Base-by-base conservation (phyloP, 2,329 filamentous ascomycete species). In the Diaporthe humulicola region DNA sequence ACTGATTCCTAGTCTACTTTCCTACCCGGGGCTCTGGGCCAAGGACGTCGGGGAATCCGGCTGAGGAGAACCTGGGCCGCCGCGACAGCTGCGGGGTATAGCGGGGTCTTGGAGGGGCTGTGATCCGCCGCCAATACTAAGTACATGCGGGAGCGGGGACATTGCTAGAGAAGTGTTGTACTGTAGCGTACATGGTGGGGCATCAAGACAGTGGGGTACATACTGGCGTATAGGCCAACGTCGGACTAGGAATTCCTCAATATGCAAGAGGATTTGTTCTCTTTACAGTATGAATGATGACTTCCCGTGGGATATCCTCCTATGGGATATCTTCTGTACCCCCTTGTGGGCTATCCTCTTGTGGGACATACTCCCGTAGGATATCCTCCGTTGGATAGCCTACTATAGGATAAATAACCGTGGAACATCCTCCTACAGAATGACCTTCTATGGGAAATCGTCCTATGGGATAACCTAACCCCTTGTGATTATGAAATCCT, bases 1-100 rank as follows among this genome's bases (percentile, higher is more conserved):
- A 38, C 45, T 52, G 64, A n/a, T 33, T 64, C 40, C 40, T 64
- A 33, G 60, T 22, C 40, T 48, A 3, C n/a, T 10, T 40, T 69
- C n/a, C 48, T 28, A 40, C 48, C 64, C 64, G 64, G 48, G 48
- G 48, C 64, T 69, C 64, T 69, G 64, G 64, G 64, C 64, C 64
- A 38, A 52, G 64, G 19, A 69, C 45, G 64, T 69, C 64, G 64
- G 64, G 64, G 64, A 67, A 52, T 67, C 64, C 64, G 64, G 64
- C 48, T 54, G n/a, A 54, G n/a, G 64, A 40, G 64, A 40, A 54
- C 45, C 48, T 69, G 33, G 48, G 6, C 64, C 48, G 33, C 64
- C 9, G 45, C 48, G 8, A 54, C 64, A 14, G 38, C 22, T 54
- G 64, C 45, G 64, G 64, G 64, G 64, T 69, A 69, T 48, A 52